Base-by-base conservation (phyloP, 495 filamentous ascomycete genomes). In the Penicillium macrosclerotiorum region DNA sequence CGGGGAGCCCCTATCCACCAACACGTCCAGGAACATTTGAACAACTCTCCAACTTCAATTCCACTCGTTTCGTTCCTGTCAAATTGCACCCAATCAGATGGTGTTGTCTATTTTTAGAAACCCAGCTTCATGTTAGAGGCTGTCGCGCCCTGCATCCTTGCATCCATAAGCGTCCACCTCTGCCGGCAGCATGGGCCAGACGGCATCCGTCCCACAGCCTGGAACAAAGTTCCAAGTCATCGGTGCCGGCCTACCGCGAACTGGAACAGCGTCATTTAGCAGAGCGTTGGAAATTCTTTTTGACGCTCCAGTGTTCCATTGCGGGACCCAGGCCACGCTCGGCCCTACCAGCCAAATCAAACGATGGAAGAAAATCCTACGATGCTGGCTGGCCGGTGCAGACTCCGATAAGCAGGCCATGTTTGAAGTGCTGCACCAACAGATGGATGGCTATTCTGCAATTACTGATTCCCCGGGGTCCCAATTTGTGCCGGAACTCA, bases 351-450 rank as follows among this genome's bases (percentile, higher is more conserved):
- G 9, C 1, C 57, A 60, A 20, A 50, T 62, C 30, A 52, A 52
- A 27, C 22, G 26, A 17, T 60, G 57, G 59, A 54, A 57, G 2
- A 16, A 20, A 4, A 56, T 60, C 34, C 47, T 65, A 3, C 35
- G 36, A 3, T 17, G 41, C 26, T 60, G 54, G 54, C 40, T 54
- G 2, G 19, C 41, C 16, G 26, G 32, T 4, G 36, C n/a, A 4
- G 31, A 29, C 2, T 7, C 29, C 2, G 36, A 54, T 26, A 26
- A 43, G 29, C 46, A 74, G 31, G 86, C 84, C 42, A 88, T 92
- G 68, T 81, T 92, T 26, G 78, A 73, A 2, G 67, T 88, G 18
- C 88, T 95, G 3, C n/a, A 26, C 3, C 9, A 23, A 31, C 50
- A 53, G 30, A 16, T 48, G 3, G 24, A 54, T 27, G 74, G 82